Evolutionary conservation across 805 yeast genomes (phyloP), one percentile per base, ranked within the genome.

Genomic region (Metschnikowia matae): DNA sequence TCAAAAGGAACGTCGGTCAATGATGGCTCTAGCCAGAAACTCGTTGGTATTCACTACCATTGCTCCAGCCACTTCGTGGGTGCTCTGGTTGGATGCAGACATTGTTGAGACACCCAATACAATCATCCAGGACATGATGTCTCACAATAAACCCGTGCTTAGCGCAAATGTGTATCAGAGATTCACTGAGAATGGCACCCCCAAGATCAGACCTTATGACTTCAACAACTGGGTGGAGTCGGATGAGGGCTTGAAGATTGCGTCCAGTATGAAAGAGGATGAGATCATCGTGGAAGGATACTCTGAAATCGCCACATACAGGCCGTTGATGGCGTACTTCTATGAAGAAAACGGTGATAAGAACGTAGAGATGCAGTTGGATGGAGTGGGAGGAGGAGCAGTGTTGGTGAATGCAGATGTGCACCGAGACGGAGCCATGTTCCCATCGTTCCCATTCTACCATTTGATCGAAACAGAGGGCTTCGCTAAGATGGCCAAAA

Each of bases 341-440:
- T 87, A 86, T 67, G 87, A 86, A 61, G 70, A 83, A 4, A 71
- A 75, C 6, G 94, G 87, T 26, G 84, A 83, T 50, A 52, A 63
- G 11, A 74, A 78, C 56, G 78, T 83, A 3, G 92, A 85, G 63
- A 85, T 94, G 87, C 81, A 80, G 42, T 77, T 94, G 52, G 98
- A 94, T 67, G 99, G 99, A 66, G 98, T 94, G 51, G 99, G 99
- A 48, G 98, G 97, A 55, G 96, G 97, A 20, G 96, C 97, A 40
- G 84, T 96, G 32, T 67, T 94, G 70, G 99, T 94, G 31, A 89
- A 92, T 65, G 96, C 97, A 10, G 97, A 91, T 59, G 99, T 94
- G 48, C 99, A 94, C 70, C 80, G 99, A 66, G 99, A 94, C 68
- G 99, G 99, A 46, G 98, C 98, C 49, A 92, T 94, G 97, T 94